Evolutionary conservation across 805 yeast genomes (phyloP).

Genomic region (Ascoidea asiatica): DNA sequence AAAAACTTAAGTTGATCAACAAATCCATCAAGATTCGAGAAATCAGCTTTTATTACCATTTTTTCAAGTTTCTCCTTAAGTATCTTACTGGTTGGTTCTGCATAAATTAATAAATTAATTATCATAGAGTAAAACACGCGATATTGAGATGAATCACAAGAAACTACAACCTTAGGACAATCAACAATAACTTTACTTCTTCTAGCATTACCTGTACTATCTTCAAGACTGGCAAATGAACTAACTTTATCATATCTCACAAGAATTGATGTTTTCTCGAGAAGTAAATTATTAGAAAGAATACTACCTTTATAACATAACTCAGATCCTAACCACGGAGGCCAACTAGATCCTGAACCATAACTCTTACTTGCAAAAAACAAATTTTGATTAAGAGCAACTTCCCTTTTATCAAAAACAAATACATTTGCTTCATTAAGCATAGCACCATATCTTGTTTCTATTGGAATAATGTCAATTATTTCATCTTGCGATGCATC

Average conservation of each 20-base stretch:
- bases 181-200: conserved; percentile 43
- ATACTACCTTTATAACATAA: conserved; percentile 41
- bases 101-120: conserved; percentile 51
- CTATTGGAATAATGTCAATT: conserved; percentile 25
- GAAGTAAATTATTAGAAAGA: conserved; percentile 35
- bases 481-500: conserved; percentile 3
- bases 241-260: conserved; percentile 44
- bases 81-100: conserved; percentile 54
- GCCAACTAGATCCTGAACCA: conserved; percentile 62
- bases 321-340: conserved; percentile 80
- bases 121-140: conserved; percentile 48
- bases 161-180: conserved; percentile 53
- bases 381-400: conserved; percentile 24
- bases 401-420: conserved; percentile 42
- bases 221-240: conserved; percentile 22
- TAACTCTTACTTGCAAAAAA: conserved; percentile 37
- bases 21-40: conserved; percentile 42
- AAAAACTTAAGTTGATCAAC: conserved; percentile 31
- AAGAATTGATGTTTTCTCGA: conserved; percentile 51
- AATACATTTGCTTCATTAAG: conserved; percentile 61
- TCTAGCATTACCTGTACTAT: conserved; percentile 5
- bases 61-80: conserved; percentile 50
- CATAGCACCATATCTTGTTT: conserved; percentile 58
- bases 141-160: conserved; percentile 67
- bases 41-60: conserved; percentile 55